Conservation (phyloP, 2,329 filamentous ascomycete species). For the Xylariales sp. region DNA sequence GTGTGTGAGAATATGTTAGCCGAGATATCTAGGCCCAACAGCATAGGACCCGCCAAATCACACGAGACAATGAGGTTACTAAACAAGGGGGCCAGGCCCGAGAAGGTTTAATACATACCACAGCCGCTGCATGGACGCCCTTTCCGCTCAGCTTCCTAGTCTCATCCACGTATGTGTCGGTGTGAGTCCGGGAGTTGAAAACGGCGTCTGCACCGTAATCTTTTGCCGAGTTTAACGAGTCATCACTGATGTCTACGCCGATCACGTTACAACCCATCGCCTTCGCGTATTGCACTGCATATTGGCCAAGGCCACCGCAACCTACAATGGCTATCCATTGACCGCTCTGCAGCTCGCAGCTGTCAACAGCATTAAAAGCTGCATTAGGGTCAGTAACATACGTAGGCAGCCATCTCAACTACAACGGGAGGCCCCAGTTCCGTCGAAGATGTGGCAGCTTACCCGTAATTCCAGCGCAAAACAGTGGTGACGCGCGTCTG, state of each 20-base stretch:
- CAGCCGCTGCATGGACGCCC: constrained; percentile 32
- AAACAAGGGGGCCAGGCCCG: too few relatives aligned
- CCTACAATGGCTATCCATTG: constrained; percentile 35
- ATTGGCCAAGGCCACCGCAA: constrained; percentile 35
- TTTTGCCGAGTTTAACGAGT: constrained; percentile 24
- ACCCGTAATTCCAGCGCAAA: constrained; percentile 35
- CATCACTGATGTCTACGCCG: constrained; percentile 36
- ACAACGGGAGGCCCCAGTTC: not conserved
- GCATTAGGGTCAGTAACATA: constrained; percentile 1
- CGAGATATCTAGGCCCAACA: too few relatives aligned
- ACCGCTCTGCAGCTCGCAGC: constrained; percentile 33
- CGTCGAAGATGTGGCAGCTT: not conserved
- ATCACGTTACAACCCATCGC: constrained; percentile 32
- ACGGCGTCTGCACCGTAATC: constrained; percentile 29
- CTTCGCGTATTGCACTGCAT: constrained; percentile 33
- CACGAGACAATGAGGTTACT: too few relatives aligned
- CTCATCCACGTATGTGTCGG: constrained; percentile 31
- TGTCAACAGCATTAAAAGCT: constrained; percentile 34
- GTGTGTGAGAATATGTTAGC: too few relatives aligned
- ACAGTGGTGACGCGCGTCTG: constrained; percentile 27
- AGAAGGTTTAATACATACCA: not conserved
- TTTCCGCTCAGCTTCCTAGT: constrained; percentile 27
- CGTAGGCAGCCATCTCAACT: not conserved
- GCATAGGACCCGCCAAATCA: too few relatives aligned
- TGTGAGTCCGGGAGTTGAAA: constrained; percentile 32